Base-by-base conservation (phyloP, 495 filamentous ascomycete genomes). In the Aspergillus conjunctus region DNA sequence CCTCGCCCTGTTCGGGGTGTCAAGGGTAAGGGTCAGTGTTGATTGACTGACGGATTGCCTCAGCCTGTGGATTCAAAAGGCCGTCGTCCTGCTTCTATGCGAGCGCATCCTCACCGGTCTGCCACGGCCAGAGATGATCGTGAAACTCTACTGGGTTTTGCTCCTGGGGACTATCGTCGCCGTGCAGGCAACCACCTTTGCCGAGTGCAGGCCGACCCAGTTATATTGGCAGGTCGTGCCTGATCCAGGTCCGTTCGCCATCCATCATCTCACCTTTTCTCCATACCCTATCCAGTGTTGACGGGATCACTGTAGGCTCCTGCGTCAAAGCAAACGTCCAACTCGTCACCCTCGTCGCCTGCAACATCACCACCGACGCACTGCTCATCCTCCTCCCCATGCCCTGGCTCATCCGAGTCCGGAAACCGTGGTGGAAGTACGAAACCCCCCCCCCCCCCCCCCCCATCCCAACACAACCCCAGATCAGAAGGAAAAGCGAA, bases 51-150 rank as follows among this genome's bases (percentile, higher is more conserved):
- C 41, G 18, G 48, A 18, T 39, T 9, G 7, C 30, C 9, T n/a
- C 39, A 65, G 63, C 48, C 50, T 61, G n/a, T 65, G 63, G 63
- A 53, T 54, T 3, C 63, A 65, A 32, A 65, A 65, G 41, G 17
- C 30, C 17, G 30, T 61, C 10, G 59, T 61, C 15, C 45, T 65
- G 9, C 45, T 61, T 0, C 55, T 65, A 8, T 58, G 59, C 37
- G 44, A 58, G 11, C 58, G 63, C 12, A 32, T 65, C 12, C 55
- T 65, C 0, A 21, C 37, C 7, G 54, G 59, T 15, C 63, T 65
- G 0, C 55, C 51, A 1, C 31, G 51, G 45, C 58, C 58, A 4
- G 51, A 61, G 30, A 58, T 57, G 20, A 55, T 61, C n/a, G 53
- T 65, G 31, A 60, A 60, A 21, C 32, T 51, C 0, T 61, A 50